Conservation (phyloP, 768 basidiomycete genomes). For the Gautieria morchelliformis region DNA sequence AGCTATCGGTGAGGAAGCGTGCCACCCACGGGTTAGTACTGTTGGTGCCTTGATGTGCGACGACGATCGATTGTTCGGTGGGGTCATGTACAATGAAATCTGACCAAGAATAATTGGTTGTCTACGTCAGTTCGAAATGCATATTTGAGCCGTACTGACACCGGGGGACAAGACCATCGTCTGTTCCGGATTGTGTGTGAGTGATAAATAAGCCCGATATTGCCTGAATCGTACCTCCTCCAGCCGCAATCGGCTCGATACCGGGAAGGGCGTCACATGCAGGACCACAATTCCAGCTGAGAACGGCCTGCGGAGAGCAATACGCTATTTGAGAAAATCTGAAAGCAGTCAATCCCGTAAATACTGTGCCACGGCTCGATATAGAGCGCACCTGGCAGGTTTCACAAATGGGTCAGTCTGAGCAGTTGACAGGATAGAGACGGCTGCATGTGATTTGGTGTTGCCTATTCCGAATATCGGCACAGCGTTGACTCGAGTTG, state of each 20-base stretch:
- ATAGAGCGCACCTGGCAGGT: neutral
- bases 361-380: neutral
- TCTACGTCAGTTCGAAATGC: neutral
- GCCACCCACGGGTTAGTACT: conserved; percentile 18
- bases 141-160: conserved; percentile 7
- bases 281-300: conserved; percentile 25
- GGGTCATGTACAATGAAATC: conserved; percentile 30
- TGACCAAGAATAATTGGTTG: neutral
- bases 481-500: neutral
- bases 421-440: neutral
- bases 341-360: neutral
- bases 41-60: conserved; percentile 35
- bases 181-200: neutral
- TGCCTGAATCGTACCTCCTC: conserved; percentile 18
- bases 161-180: conserved; percentile 21
- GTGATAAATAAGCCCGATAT: neutral
- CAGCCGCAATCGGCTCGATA: conserved; percentile 20
- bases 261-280: conserved; percentile 22
- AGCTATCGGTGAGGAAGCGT: neutral
- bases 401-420: neutral
- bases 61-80: conserved; percentile 24
- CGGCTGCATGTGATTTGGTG: neutral
- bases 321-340: conserved; percentile 29
- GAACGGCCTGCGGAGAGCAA: conserved; percentile 25
- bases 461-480: neutral